Percentiles rank a stretch among this genome's conserved stretches.
These are phyloP conservation scores for Davidsoniella neocaledoniae DNA, from an alignment of 2,329 filamentous ascomycete species.

Conservation along the genomic window DNA sequence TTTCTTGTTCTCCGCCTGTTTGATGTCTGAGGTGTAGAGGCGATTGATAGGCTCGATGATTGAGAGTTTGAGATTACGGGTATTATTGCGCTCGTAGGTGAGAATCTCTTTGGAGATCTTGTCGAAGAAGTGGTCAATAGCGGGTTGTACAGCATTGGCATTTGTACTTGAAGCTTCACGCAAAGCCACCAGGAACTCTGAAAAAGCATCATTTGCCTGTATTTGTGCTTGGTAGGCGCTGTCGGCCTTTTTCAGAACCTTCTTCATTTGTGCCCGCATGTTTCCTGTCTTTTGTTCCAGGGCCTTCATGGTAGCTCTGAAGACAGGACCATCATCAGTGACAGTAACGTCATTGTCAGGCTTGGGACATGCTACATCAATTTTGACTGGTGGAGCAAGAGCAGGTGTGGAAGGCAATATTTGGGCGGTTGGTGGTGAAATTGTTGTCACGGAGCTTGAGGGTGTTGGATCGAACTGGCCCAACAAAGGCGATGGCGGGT, in stretches of 20 bases:
- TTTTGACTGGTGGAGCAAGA: constrained; percentile 40
- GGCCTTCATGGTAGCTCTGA: constrained; percentile 91
- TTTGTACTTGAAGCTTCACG: constrained; percentile 81
- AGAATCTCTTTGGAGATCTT: constrained; percentile 88
- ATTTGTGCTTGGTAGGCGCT: constrained; percentile 64
- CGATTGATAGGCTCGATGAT: constrained; percentile 90
- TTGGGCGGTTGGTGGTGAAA: constrained; percentile 15
- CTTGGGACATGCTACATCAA: constrained; percentile 74
- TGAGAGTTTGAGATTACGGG: constrained; percentile 68
- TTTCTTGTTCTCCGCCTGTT: constrained; percentile 91
- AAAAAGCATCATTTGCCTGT: constrained; percentile 72
- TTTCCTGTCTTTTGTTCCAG: constrained; percentile 92
- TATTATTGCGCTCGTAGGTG: constrained; percentile 70
- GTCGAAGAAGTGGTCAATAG: constrained; percentile 94
- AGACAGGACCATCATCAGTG: constrained; percentile 84
- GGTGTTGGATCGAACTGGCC: constrained; percentile 21
- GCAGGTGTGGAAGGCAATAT: constrained; percentile 13
- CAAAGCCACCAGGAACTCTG: constrained; percentile 68
- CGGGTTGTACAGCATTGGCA: constrained; percentile 90
- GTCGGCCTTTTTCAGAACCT: constrained; percentile 86
- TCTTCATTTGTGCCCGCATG: constrained; percentile 90
- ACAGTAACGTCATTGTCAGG: constrained; percentile 72
- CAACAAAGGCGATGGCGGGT: constrained; percentile 40
- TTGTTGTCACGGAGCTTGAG: constrained; percentile 13
- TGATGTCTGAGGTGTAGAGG: constrained; percentile 90